These are phyloP conservation scores for Chlorella sp. DNA, from an alignment of 139 green algal genomes.

Conservation along the genomic window DNA sequence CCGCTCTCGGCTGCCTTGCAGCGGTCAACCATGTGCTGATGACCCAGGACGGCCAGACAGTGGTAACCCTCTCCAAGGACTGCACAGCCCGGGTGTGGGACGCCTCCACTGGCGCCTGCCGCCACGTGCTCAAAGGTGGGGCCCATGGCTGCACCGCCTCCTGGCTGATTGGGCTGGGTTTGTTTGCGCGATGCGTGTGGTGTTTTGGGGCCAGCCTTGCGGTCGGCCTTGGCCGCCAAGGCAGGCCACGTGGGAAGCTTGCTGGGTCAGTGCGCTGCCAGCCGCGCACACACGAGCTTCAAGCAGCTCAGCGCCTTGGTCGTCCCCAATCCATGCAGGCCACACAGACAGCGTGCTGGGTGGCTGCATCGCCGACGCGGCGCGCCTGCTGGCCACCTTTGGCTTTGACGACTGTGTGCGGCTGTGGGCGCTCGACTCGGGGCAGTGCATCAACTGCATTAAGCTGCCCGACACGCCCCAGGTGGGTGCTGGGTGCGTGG, in stretches of 20 bases:
- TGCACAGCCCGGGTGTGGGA: constrained; percentile 78
- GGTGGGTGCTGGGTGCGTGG: constrained; percentile 8
- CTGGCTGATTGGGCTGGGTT: too few relatives aligned
- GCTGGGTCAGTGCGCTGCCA: too few relatives aligned
- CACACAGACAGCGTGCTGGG: constrained; percentile 43
- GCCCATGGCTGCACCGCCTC: too few relatives aligned
- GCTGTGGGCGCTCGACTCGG: constrained; percentile 52
- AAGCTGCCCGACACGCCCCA: constrained; percentile 45
- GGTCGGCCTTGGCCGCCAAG: too few relatives aligned
- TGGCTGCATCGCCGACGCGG: constrained; percentile 34
- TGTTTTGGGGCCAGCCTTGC: too few relatives aligned
- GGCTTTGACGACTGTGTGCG: constrained; percentile 51
- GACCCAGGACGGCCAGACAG: constrained; percentile 41
- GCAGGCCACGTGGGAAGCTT: too few relatives aligned
- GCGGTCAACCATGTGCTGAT: constrained; percentile 55
- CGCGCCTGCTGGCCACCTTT: constrained; percentile 60
- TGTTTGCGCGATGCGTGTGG: too few relatives aligned
- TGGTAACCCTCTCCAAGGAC: constrained; percentile 79
- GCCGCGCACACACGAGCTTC: too few relatives aligned
- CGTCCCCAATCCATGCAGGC: constrained; percentile 18
- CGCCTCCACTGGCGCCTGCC: constrained; percentile 38
- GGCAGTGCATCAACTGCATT: constrained; percentile 28
- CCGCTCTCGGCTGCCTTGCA: not conserved
- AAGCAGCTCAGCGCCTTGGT: too few relatives aligned
- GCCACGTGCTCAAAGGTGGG: constrained; percentile 41